A percentile compares a stretch with the other conserved stretches of the same genome.
These are phyloP conservation scores for Solidago caesia DNA, from an alignment of 129 eudicot genomes.

Conservation along the genomic window DNA sequence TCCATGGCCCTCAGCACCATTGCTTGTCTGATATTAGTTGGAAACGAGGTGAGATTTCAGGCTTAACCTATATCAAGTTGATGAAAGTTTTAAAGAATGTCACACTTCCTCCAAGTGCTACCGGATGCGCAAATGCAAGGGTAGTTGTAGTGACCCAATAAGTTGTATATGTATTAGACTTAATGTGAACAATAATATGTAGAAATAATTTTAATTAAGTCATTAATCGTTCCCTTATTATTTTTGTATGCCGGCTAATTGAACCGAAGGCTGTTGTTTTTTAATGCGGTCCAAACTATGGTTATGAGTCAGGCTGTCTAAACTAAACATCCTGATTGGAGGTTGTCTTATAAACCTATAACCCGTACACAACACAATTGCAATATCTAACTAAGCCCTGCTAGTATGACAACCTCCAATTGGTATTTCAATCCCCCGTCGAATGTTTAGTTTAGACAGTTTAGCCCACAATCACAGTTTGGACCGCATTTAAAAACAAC, in stretches of 20 bases:
- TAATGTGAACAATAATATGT: slow-evolving; percentile 36
- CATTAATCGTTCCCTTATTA: background rate
- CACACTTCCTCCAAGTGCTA: no score
- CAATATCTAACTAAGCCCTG: no score
- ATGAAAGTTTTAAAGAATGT: no score
- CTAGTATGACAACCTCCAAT: slow-evolving; percentile 72
- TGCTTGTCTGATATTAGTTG: no score
- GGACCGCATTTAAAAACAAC: slow-evolving; percentile 90
- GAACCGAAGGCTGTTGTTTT: slow-evolving; percentile 83
- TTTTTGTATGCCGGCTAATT: slow-evolving; percentile 45
- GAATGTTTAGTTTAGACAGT: slow-evolving; percentile 69
- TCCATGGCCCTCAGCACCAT: no score
- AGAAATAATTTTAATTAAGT: background rate
- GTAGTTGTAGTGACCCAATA: no score
- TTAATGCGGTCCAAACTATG: slow-evolving; percentile 91
- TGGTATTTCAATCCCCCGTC: slow-evolving; percentile 64
- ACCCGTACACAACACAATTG: no score
- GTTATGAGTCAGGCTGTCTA: slow-evolving; percentile 70
- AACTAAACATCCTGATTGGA: slow-evolving; percentile 78
- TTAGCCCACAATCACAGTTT: slow-evolving; percentile 80
- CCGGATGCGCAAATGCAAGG: no score
- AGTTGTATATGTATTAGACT: no score
- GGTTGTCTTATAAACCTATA: slow-evolving; percentile 76
- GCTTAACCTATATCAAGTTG: no score
- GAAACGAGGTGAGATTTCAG: no score